Evolutionary conservation across 208 protist species (phyloP).

Genomic region (Trypanosoma cruzi): DNA sequence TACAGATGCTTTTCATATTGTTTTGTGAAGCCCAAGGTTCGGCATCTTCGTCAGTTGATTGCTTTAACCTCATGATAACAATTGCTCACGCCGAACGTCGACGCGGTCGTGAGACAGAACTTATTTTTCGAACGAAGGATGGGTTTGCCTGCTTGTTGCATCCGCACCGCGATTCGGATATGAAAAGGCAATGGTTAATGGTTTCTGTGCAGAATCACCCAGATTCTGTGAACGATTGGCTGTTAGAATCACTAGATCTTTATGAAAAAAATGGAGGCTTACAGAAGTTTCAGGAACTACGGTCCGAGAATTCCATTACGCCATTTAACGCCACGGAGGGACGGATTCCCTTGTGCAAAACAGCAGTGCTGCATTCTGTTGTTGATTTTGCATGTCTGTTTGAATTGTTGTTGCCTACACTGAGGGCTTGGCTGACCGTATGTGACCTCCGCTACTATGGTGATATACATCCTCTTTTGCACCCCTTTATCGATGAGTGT

Average conservation of each 20-base stretch:
- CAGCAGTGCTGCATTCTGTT: conserved; percentile 27
- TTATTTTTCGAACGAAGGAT: conserved; percentile 22
- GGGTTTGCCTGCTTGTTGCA: conserved; percentile 27
- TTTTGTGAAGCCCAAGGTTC: not conserved
- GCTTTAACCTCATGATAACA: conserved; percentile 29
- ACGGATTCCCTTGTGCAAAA: not conserved
- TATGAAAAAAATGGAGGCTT: conserved; percentile 7
- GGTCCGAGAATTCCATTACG: not conserved
- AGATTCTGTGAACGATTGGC: conserved; percentile 15
- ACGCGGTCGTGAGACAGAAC: conserved; percentile 18
- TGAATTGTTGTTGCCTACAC: conserved; percentile 24
- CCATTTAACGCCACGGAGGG: not conserved
- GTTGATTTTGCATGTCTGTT: conserved; percentile 39
- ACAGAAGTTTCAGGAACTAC: not conserved
- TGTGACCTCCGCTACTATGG: conserved; percentile 32
- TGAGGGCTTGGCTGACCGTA: conserved; percentile 25
- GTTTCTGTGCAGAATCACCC: conserved; percentile 12
- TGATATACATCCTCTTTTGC: conserved; percentile 21
- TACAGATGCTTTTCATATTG: conserved; percentile 24
- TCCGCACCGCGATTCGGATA: conserved; percentile 6
- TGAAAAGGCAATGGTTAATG: conserved; percentile 14
- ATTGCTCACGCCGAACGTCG: conserved; percentile 17
- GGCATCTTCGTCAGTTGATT: conserved; percentile 7
- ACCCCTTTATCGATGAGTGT: conserved; percentile 23
- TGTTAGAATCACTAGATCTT: conserved; percentile 16